These are phyloP conservation scores for Quercus rubra DNA, from an alignment of 306 rosid genomes.

Conservation along the genomic window DNA sequence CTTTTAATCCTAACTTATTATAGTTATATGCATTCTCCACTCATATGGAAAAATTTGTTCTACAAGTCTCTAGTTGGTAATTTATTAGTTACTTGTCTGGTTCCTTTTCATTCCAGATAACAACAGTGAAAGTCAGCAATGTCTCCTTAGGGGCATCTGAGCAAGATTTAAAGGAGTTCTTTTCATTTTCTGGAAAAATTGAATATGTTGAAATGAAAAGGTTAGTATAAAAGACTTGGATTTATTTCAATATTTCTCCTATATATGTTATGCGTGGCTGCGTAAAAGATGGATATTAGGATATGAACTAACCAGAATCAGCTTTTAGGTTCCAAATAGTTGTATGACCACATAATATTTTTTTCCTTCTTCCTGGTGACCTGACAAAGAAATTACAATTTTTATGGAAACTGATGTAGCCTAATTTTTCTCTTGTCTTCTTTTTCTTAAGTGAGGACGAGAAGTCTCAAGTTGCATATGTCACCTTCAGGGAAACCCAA, in stretches of 20 bases:
- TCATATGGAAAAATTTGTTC: not conserved
- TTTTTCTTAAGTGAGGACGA: slow-evolving; percentile 38
- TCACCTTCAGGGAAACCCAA: slow-evolving; percentile 55
- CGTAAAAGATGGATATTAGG: not conserved
- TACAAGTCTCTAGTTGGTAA: not conserved
- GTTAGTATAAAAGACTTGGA: slow-evolving; percentile 14
- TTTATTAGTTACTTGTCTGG: not conserved
- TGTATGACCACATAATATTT: not conserved
- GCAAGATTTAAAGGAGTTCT: slow-evolving; percentile 54
- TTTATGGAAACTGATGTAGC: not conserved
- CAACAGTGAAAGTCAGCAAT: slow-evolving; percentile 52
- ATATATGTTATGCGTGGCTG: not conserved
- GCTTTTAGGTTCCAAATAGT: not conserved
- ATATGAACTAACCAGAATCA: not conserved
- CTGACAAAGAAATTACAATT: not conserved
- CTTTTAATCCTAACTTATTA: not conserved
- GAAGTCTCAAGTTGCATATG: slow-evolving; percentile 44
- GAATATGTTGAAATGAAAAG: slow-evolving; percentile 41
- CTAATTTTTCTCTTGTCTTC: not conserved
- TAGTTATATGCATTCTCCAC: not conserved
- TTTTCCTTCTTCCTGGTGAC: not conserved
- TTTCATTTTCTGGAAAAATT: slow-evolving; percentile 59
- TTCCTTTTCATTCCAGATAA: slow-evolving; percentile 24
- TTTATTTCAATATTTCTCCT: not conserved
- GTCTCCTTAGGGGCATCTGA: slow-evolving; percentile 47